Conservation (phyloP, 805 yeast genomes). For the Saccharomycopsis malanga region DNA sequence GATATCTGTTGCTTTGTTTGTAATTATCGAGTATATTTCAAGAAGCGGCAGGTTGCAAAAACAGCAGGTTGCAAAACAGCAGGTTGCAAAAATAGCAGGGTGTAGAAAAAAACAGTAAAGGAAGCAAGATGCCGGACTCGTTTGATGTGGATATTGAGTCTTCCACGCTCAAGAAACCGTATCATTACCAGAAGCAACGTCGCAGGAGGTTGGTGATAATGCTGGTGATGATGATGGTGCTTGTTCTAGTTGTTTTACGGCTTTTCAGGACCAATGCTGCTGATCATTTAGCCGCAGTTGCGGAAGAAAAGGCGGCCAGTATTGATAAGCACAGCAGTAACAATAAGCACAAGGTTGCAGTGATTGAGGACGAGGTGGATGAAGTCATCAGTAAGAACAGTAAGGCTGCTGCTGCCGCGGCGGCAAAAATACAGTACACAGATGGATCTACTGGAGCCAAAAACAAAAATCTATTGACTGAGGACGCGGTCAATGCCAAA, state of each 20-base stretch:
- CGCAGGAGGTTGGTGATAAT: not conserved
- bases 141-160: constrained; percentile 10
- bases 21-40: too few species aligned
- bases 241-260: not conserved
- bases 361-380: constrained; percentile 4
- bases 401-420: constrained; percentile 9
- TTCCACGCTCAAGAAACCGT: not conserved
- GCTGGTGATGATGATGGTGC: not conserved
- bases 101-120: too few species aligned
- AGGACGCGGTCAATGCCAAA: not conserved
- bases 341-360: not conserved
- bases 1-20: too few species aligned
- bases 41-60: too few species aligned
- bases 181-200: not conserved
- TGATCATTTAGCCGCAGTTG: not conserved
- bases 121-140: not conserved
- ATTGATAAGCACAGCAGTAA: not conserved
- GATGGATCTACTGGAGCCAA: not conserved
- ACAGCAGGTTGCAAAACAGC: too few species aligned
- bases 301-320: not conserved
- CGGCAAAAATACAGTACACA: constrained; percentile 4
- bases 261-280: not conserved
- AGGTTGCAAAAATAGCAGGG: too few species aligned
- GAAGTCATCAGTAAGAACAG: constrained; percentile 9
- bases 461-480: not conserved